phyloP scores from a whole-genome alignment of 2,329 filamentous ascomycete genomes.

The Ascochyta viciae-villosae region DNA sequence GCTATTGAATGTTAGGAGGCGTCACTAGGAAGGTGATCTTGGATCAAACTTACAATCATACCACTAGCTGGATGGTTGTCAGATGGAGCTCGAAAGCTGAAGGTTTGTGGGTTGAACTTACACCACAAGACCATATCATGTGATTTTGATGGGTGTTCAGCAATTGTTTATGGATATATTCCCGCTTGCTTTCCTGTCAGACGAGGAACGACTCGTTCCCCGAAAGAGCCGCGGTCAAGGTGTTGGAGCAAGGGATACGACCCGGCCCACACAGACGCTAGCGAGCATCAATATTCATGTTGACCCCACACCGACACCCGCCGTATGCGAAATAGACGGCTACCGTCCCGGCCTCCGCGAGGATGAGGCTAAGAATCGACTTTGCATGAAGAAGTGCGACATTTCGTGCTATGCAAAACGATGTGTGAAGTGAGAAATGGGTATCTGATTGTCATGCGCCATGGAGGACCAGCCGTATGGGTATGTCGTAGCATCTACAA shows the following conservation, averaged over 20 bases:
- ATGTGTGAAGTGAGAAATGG: not conserved
- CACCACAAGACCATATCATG: constrained; percentile 6
- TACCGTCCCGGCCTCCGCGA: not conserved
- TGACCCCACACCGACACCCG: not conserved
- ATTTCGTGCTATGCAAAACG: not conserved
- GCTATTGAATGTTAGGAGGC: constrained; percentile 23
- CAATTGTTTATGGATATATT: not conserved
- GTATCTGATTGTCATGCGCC: constrained; percentile 6
- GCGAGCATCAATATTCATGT: constrained; percentile 5
- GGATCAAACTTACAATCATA: constrained; percentile 54
- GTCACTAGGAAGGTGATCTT: no score
- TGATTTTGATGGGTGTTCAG: not conserved
- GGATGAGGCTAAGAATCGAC: not conserved
- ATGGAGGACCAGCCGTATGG: constrained; percentile 2
- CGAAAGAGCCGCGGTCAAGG: not conserved
- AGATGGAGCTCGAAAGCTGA: not conserved
- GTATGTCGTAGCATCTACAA: constrained; percentile 4
- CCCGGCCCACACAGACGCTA: constrained; percentile 7
- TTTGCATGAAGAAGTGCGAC: not conserved
- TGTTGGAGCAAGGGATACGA: not conserved
- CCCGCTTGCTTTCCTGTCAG: no score
- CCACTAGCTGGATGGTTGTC: constrained; percentile 58
- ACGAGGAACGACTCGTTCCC: not conserved
- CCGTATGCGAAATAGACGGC: not conserved
- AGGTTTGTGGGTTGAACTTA: not conserved